phyloP scores from a whole-genome alignment of 768 basidiomycete genomes.

The Calocera viscosa region DNA sequence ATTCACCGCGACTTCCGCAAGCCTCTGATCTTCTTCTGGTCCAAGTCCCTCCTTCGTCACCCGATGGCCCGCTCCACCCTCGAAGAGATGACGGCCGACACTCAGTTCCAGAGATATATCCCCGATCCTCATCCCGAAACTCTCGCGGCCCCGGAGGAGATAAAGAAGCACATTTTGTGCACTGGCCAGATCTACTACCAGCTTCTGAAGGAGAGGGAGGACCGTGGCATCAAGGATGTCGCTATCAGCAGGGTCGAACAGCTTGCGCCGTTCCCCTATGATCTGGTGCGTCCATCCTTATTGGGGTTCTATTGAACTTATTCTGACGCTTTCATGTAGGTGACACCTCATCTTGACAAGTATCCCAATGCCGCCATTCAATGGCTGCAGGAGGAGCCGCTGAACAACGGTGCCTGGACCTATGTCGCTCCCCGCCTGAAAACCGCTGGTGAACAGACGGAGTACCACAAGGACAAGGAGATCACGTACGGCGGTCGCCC shows the following conservation, averaged over 20 bases:
- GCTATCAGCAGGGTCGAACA: constrained; percentile 93
- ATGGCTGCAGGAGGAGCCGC: constrained; percentile 81
- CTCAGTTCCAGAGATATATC: constrained; percentile 85
- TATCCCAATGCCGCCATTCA: constrained; percentile 90
- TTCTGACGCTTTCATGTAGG: constrained; percentile 30
- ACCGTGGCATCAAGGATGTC: constrained; percentile 79
- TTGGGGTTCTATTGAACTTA: no score
- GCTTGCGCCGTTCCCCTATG: constrained; percentile 94
- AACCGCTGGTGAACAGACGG: constrained; percentile 82
- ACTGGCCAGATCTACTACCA: constrained; percentile 90
- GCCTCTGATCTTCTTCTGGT: constrained; percentile 95
- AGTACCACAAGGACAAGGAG: constrained; percentile 84
- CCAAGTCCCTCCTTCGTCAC: constrained; percentile 89
- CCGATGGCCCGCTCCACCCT: constrained; percentile 80
- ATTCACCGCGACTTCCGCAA: constrained; percentile 97
- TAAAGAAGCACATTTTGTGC: constrained; percentile 86
- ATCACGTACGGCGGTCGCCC: constrained; percentile 84
- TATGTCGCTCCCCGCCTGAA: constrained; percentile 88
- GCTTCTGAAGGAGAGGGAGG: constrained; percentile 80
- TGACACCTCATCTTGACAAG: constrained; percentile 87
- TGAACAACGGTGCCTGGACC: constrained; percentile 97
- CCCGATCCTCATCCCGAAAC: constrained; percentile 65
- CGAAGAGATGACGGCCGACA: constrained; percentile 78
- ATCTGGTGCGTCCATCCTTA: constrained; percentile 69
- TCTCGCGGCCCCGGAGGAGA: constrained; percentile 68